A percentile compares a stretch with the other conserved stretches of the same genome.
These are phyloP conservation scores for Neoconidiobolus thromboides DNA, from an alignment of 371 early-diverging fungal species.

Conservation along the genomic window DNA sequence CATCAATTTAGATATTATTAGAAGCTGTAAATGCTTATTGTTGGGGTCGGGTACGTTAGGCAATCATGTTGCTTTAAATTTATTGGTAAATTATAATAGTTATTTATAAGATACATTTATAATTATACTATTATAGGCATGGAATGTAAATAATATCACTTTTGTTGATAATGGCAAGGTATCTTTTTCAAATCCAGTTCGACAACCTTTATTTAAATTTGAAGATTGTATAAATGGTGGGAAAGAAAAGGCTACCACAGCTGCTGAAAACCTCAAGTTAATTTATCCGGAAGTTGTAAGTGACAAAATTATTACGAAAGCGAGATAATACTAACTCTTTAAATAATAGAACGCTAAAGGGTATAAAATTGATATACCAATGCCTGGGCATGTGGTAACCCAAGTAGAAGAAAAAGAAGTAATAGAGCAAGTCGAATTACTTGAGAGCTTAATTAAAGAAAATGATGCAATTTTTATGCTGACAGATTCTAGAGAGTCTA, in stretches of 20 bases:
- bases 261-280: constrained; percentile 46
- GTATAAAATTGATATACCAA: constrained; percentile 57
- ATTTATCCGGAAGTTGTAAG: constrained; percentile 67
- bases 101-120: neutral
- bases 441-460: constrained; percentile 34
- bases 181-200: constrained; percentile 86
- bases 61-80: constrained; percentile 67
- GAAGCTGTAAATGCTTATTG: constrained; percentile 53
- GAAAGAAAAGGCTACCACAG: constrained; percentile 62
- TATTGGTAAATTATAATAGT: constrained; percentile 26
- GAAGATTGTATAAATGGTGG: constrained; percentile 71
- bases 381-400: constrained; percentile 65
- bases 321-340: neutral
- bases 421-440: constrained; percentile 11
- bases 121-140: constrained; percentile 31
- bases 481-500: constrained; percentile 86
- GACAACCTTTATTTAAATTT: constrained; percentile 84
- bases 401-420: constrained; percentile 13
- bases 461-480: constrained; percentile 80
- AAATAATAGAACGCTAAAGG: constrained; percentile 39
- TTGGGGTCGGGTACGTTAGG: constrained; percentile 94
- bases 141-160: constrained; percentile 84
- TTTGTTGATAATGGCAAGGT: constrained; percentile 85
- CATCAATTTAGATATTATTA: constrained; percentile 61
- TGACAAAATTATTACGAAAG: neutral